phyloP scores from a whole-genome alignment of 1,139 yeast genomes.

The Lizanozyma gosingica region DNA sequence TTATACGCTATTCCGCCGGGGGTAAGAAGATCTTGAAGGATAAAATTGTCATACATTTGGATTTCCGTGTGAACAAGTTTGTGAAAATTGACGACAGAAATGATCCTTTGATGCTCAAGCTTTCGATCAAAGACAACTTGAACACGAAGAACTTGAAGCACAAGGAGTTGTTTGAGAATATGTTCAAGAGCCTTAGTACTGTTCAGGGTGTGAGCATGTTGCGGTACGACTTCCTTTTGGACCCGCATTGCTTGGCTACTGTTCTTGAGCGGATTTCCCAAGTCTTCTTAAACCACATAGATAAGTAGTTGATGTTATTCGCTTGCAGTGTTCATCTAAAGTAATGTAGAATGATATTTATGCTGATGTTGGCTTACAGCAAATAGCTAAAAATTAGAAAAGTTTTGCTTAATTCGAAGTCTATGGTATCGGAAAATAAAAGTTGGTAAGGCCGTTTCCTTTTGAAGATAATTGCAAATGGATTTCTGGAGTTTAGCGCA shows the following conservation, averaged over 20 bases:
- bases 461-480: too few relatives aligned
- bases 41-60: slow-evolving; percentile 22
- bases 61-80: slow-evolving; percentile 27
- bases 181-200: slow-evolving; percentile 16
- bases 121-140: slow-evolving; percentile 30
- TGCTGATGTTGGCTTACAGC: too few relatives aligned
- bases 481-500: too few relatives aligned
- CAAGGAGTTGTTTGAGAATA: slow-evolving; percentile 31
- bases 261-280: not conserved
- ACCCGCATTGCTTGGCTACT: not conserved
- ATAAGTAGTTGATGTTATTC: too few relatives aligned
- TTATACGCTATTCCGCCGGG: slow-evolving; percentile 15
- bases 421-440: too few relatives aligned
- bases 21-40: slow-evolving; percentile 28
- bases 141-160: slow-evolving; percentile 31
- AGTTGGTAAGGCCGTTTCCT: too few relatives aligned
- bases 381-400: too few relatives aligned
- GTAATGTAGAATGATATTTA: too few relatives aligned
- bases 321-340: too few relatives aligned
- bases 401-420: too few relatives aligned
- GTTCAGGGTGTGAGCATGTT: not conserved
- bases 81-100: slow-evolving; percentile 8
- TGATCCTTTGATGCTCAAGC: slow-evolving; percentile 16
- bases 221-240: not conserved
- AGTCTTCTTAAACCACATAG: not conserved